These are phyloP conservation scores for Tetracentron sinense DNA, from an alignment of 164 flowering plant species.

Conservation along the genomic window DNA sequence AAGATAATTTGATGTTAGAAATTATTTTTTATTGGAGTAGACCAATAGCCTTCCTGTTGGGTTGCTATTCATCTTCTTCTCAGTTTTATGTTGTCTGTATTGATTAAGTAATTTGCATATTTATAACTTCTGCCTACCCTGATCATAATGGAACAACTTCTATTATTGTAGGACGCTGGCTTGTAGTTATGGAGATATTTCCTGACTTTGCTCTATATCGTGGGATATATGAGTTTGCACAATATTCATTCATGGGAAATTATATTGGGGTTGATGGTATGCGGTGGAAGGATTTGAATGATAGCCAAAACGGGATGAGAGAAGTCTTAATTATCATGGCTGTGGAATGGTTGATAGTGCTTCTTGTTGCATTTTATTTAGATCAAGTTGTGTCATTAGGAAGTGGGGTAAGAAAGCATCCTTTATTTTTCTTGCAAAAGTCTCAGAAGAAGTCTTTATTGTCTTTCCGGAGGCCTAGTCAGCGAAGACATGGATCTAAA, in stretches of 20 bases:
- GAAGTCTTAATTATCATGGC: conserved; percentile 64
- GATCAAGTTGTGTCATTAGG: conserved; percentile 75
- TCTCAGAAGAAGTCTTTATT: conserved; percentile 38
- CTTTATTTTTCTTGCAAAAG: conserved; percentile 54
- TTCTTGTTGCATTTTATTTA: conserved; percentile 53
- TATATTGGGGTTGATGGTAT: conserved; percentile 69
- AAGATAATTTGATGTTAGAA: too few species aligned
- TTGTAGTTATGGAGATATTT: conserved; percentile 68
- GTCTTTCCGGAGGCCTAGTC: conserved; percentile 42
- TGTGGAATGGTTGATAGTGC: conserved; percentile 53
- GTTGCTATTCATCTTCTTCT: too few species aligned
- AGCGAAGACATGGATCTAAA: conserved; percentile 56
- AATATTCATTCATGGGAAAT: conserved; percentile 50
- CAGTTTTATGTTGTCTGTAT: background rate
- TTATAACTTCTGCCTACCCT: background rate
- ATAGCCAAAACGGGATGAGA: conserved; percentile 64
- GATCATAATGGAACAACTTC: background rate
- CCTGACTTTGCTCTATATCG: conserved; percentile 88
- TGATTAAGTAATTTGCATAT: background rate
- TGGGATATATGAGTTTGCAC: conserved; percentile 78
- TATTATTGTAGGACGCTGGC: conserved; percentile 55
- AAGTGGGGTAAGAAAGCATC: conserved; percentile 46
- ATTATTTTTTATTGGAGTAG: too few species aligned
- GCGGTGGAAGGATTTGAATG: conserved; percentile 67
- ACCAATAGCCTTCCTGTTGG: too few species aligned